Evolutionary conservation across 225 moss, liverwort and hornwort species (phyloP).

Genomic region (Thuidium tamariscinum): DNA sequence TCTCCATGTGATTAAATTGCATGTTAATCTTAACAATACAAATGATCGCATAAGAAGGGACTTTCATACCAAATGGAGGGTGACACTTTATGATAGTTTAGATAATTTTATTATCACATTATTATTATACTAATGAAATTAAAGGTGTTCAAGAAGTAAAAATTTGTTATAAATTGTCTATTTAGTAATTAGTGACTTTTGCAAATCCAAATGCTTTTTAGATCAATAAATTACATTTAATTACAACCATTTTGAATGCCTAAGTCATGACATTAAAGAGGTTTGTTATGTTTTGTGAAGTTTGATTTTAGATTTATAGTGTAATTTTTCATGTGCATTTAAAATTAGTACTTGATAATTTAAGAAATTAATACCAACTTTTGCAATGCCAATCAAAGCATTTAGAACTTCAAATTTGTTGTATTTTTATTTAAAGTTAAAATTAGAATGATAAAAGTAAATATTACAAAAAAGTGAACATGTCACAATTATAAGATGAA

Average conservation of each 20-base stretch:
- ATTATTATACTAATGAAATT: neutral
- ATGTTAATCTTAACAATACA: neutral
- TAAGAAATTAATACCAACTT: too few species aligned
- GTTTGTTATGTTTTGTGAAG: neutral
- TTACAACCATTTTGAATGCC: neutral
- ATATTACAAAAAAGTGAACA: neutral
- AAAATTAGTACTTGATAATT: neutral
- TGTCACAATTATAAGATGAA: neutral
- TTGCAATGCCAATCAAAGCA: neutral
- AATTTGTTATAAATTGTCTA: accelerated
- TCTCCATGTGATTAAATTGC: neutral
- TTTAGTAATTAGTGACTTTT: neutral
- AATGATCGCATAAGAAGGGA: neutral
- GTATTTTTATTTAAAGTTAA: neutral
- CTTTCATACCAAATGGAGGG: accelerated
- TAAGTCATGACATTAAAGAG: neutral
- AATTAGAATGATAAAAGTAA: neutral
- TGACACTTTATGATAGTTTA: neutral
- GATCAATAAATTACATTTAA: neutral
- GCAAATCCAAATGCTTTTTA: neutral
- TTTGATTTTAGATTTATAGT: neutral
- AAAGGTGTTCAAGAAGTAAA: neutral
- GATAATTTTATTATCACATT: neutral
- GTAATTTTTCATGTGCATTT: neutral
- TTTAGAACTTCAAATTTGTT: neutral